A percentile compares a stretch with the other conserved stretches of the same genome.
Evolutionary conservation across 768 basidiomycete genomes (phyloP).

Genomic region (Rhodotorula babjevae): DNA sequence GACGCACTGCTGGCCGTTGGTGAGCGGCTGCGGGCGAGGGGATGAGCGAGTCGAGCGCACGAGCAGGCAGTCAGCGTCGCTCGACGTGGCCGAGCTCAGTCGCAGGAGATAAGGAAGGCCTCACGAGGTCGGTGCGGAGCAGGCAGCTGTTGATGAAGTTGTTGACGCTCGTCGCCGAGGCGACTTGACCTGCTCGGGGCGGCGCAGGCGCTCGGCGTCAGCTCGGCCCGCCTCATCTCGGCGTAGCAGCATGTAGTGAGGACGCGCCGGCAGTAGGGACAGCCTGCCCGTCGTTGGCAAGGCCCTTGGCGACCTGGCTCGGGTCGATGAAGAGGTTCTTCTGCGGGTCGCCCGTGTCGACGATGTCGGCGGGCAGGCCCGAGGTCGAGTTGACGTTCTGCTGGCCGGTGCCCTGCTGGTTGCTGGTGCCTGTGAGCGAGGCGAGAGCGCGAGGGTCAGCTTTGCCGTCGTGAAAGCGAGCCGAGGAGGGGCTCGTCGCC

Average conservation of each 20-base stretch:
- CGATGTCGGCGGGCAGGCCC: constrained; percentile 8
- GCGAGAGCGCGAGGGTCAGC: background rate
- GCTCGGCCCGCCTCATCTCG: too few relatives aligned
- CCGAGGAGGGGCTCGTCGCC: too few relatives aligned
- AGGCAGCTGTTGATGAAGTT: constrained; percentile 61
- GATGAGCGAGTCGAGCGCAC: background rate
- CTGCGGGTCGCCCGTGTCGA: constrained; percentile 50
- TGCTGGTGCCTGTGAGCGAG: background rate
- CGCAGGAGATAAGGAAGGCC: background rate
- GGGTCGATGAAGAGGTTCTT: constrained; percentile 52
- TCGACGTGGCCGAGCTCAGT: too few relatives aligned
- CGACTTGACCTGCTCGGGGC: constrained; percentile 50
- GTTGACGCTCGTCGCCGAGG: constrained; percentile 57
- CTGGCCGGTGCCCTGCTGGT: constrained; percentile 31
- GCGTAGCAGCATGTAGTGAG: too few relatives aligned
- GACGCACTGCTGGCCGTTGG: constrained; percentile 3
- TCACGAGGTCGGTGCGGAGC: constrained; percentile 48
- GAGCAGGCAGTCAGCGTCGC: background rate
- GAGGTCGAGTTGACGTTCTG: constrained; percentile 30
- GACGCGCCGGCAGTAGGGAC: constrained; percentile 47
- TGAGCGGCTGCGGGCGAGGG: constrained; percentile 67
- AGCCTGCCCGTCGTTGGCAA: constrained; percentile 55
- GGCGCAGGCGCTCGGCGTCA: too few relatives aligned
- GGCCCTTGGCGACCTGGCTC: constrained; percentile 53
- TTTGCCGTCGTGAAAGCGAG: background rate